A percentile compares a stretch with the other conserved stretches of the same genome.
phyloP scores from a whole-genome alignment of 306 rosid genomes.

The Mimosa pudica region DNA sequence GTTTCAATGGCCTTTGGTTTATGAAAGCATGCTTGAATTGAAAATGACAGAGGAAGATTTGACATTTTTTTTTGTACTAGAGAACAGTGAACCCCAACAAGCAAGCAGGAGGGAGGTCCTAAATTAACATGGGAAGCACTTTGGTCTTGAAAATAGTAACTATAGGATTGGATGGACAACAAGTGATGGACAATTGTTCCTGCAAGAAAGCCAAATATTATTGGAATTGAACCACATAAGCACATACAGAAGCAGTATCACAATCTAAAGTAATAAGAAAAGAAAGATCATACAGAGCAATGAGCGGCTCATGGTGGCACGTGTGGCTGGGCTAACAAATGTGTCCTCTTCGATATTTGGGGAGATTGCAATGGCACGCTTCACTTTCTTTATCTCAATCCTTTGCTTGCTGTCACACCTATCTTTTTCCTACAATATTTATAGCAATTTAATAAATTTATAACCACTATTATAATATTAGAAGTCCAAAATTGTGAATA shows the following conservation, averaged over 20 bases:
- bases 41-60: slow-evolving; percentile 46
- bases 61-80: slow-evolving; percentile 52
- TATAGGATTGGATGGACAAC: neutral
- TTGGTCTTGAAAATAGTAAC: neutral
- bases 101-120: slow-evolving; percentile 6
- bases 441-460: too few relatives aligned
- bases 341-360: neutral
- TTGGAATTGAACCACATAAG: neutral
- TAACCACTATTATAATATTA: too few relatives aligned
- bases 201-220: neutral
- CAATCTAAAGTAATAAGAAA: neutral
- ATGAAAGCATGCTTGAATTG: slow-evolving; percentile 35
- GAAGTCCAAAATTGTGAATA: too few relatives aligned
- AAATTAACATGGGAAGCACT: neutral
- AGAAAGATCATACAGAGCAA: too few relatives aligned
- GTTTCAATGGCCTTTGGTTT: slow-evolving; percentile 32
- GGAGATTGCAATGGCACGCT: neutral
- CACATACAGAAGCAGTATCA: neutral
- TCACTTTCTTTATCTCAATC: neutral
- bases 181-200: slow-evolving; percentile 3
- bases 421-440: too few relatives aligned
- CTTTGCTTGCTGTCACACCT: neutral
- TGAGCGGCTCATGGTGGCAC: too few relatives aligned
- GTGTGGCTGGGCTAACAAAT: neutral
- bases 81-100: slow-evolving; percentile 28